Evolutionary conservation across 1,139 yeast genomes (phyloP).

Genomic region (Kluyveromyces sp.): DNA sequence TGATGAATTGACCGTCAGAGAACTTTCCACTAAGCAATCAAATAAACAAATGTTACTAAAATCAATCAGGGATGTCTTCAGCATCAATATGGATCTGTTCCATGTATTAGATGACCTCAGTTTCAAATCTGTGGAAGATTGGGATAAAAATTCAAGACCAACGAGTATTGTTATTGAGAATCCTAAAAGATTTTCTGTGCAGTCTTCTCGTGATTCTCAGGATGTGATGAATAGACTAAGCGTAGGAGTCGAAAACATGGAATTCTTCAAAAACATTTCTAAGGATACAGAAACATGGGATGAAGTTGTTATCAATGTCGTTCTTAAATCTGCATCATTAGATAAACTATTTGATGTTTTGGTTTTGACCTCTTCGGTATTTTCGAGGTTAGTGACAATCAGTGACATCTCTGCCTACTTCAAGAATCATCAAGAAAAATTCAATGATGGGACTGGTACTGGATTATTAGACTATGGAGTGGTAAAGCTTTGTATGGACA

Average conservation of each 20-base stretch:
- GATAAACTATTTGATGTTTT: slow-evolving; percentile 55
- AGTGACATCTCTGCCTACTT: slow-evolving; percentile 37
- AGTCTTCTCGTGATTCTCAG: slow-evolving; percentile 19
- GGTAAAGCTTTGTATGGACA: slow-evolving; percentile 45
- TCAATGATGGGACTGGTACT: slow-evolving; percentile 9
- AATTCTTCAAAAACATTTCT: slow-evolving; percentile 27
- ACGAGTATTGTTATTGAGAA: slow-evolving; percentile 42
- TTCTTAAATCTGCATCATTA: slow-evolving; percentile 52
- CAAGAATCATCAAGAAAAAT: slow-evolving; percentile 21
- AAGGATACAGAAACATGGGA: slow-evolving; percentile 23
- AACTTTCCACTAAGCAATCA: slow-evolving; percentile 31
- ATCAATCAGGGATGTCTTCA: slow-evolving; percentile 51
- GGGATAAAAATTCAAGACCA: slow-evolving; percentile 31
- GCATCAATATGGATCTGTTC: slow-evolving; percentile 47
- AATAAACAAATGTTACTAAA: slow-evolving; percentile 42
- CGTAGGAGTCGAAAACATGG: slow-evolving; percentile 30
- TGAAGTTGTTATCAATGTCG: slow-evolving; percentile 36
- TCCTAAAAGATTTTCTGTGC: slow-evolving; percentile 34
- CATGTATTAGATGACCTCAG: slow-evolving; percentile 46
- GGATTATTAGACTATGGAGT: slow-evolving; percentile 34
- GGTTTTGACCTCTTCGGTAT: slow-evolving; percentile 54
- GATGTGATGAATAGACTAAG: slow-evolving; percentile 22
- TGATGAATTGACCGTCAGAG: slow-evolving; percentile 28
- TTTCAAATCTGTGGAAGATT: slow-evolving; percentile 42
- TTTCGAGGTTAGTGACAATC: slow-evolving; percentile 40